phyloP scores from a whole-genome alignment of 305 asterid genomes.

The Lippia alba region DNA sequence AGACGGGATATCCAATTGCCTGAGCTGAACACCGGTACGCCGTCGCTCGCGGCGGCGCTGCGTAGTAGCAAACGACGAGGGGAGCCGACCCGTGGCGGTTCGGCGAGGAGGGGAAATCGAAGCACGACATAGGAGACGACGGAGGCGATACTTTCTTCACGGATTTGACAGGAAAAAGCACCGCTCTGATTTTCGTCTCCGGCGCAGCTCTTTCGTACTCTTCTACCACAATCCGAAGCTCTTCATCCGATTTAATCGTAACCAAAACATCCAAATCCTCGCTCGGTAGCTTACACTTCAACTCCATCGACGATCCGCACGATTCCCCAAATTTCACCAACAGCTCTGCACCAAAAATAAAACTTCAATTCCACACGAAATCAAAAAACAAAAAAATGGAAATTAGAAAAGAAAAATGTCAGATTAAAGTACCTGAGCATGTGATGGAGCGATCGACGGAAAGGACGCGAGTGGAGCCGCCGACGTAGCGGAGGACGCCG shows the following conservation, averaged over 20 bases:
- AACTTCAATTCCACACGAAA: not conserved
- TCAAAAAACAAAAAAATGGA: not conserved
- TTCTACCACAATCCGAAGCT: slow-evolving; percentile 55
- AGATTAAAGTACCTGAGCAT: slow-evolving; percentile 51
- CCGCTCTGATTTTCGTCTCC: slow-evolving; percentile 73
- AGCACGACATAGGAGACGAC: slow-evolving; percentile 65
- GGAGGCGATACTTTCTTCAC: slow-evolving; percentile 67
- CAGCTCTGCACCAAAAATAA: slow-evolving; percentile 47
- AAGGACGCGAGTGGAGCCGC: slow-evolving; percentile 80
- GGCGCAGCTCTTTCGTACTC: slow-evolving; percentile 68
- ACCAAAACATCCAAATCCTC: slow-evolving; percentile 82
- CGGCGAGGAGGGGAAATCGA: slow-evolving; percentile 54
- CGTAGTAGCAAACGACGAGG: slow-evolving; percentile 12
- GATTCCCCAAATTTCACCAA: slow-evolving; percentile 75
- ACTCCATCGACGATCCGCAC: slow-evolving; percentile 65
- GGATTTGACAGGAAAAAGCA: slow-evolving; percentile 52
- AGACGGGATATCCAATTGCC: slow-evolving; percentile 40
- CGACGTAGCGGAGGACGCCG: slow-evolving; percentile 73
- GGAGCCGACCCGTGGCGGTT: slow-evolving; percentile 27
- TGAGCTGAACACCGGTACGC: slow-evolving; percentile 34
- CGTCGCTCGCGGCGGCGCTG: slow-evolving; percentile 36
- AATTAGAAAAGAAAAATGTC: not conserved
- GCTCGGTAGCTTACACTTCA: slow-evolving; percentile 79
- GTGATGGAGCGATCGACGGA: slow-evolving; percentile 64
- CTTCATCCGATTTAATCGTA: slow-evolving; percentile 73